Evolutionary conservation across 31 red algal species (phyloP), one percentile per base, ranked within the genome.

Genomic region (Odonthalia washingtoniensis): DNA sequence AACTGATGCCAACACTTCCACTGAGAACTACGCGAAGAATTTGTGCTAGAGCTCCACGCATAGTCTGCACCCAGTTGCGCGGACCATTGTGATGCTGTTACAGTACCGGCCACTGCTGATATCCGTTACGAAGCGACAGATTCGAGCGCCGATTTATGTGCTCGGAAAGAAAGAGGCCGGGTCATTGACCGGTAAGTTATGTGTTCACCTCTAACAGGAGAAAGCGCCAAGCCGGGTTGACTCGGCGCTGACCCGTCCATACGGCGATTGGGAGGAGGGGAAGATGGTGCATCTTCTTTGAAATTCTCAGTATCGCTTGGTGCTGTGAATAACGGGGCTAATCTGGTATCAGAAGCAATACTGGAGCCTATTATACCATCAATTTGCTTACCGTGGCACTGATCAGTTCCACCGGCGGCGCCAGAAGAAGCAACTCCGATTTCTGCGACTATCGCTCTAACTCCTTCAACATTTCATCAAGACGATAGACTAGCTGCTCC

Each of bases 171-270:
- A n/a, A n/a, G n/a, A n/a, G n/a, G n/a, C n/a, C n/a, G n/a, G n/a
- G n/a, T n/a, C n/a, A n/a, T n/a, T n/a, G n/a, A n/a, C n/a, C n/a
- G n/a, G n/a, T n/a, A n/a, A n/a, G n/a, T 64, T 68, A 64, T 14
- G 67, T 72, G 67, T 83, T 83, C 31, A 83, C 0, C 63, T 70
- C 63, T 27, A 83, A 39, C n/a, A 70, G 57, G 9, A 83, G 57
- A 5, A 43, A 0, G 18, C 39, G 27, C 80, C 61, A 83, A 18
- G 18, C 38, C 1, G 62, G 80, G 28, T 83, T 66, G 62, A 83
- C 0, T 9, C 33, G 32, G 9, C 80, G 61, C 33, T 83, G 63
- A 9, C 33, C 63, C 5, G 27, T 27, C 80, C 63, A 83, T 4
- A 83, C 0, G 5, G 36, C 31, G 4, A 36, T 5, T 28, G 63